phyloP scores from a whole-genome alignment of 257 asterid genomes.

The Rhazya stricta region DNA sequence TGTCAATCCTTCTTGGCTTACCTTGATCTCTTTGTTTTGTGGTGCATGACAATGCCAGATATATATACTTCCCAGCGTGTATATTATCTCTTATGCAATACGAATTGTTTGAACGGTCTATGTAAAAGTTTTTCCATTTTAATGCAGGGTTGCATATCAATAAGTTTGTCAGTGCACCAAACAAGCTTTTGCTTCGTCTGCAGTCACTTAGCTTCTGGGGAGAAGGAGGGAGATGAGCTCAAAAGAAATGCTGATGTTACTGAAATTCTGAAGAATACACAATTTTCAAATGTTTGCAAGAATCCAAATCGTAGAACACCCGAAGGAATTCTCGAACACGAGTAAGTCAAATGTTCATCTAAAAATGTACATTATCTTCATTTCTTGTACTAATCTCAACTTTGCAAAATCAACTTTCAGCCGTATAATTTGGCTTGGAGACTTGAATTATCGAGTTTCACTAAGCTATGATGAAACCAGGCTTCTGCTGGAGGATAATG shows the following conservation, averaged over 20 bases:
- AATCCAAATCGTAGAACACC: constrained; percentile 41
- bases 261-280: constrained; percentile 64
- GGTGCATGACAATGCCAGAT: not conserved
- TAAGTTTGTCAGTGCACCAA: constrained; percentile 81
- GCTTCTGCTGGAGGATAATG: constrained; percentile 57
- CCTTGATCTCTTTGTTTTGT: not conserved
- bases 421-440: constrained; percentile 90
- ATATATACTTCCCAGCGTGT: too few species aligned
- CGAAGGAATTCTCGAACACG: constrained; percentile 57
- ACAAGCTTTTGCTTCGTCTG: constrained; percentile 90
- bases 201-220: constrained; percentile 94
- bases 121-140: not conserved
- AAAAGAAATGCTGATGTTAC: constrained; percentile 71
- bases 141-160: constrained; percentile 79
- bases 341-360: constrained; percentile 39
- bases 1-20: constrained; percentile 1
- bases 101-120: too few species aligned
- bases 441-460: constrained; percentile 81
- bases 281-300: constrained; percentile 58
- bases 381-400: not conserved
- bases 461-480: constrained; percentile 78
- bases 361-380: not conserved
- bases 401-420: constrained; percentile 30
- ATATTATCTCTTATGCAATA: too few species aligned
- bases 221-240: constrained; percentile 86